Evolutionary conservation across 106 monocot genomes (phyloP).

Genomic region (Iris macrosiphon): DNA sequence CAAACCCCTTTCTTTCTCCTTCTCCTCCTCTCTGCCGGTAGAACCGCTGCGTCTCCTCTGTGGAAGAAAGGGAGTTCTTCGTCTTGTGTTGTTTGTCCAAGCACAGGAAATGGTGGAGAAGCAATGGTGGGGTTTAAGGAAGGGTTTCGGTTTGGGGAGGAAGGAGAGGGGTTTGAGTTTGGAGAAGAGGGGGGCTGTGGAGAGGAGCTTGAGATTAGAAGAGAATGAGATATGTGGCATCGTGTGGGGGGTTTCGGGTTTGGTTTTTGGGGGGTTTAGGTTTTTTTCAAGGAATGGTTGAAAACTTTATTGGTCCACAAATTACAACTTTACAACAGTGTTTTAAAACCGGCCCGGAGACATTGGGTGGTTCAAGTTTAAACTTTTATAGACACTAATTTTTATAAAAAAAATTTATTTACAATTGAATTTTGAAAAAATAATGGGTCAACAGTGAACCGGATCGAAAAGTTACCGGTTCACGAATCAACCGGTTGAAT

Average conservation of each 20-base stretch:
- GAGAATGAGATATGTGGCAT: constrained; percentile 7
- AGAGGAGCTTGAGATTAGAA: not conserved
- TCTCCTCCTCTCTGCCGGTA: constrained; percentile 15
- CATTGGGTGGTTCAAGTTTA: too few relatives aligned
- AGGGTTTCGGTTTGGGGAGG: not conserved
- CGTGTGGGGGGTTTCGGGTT: not conserved
- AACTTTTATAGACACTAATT: too few relatives aligned
- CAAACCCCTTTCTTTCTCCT: not conserved
- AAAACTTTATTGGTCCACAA: too few relatives aligned
- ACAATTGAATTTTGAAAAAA: too few relatives aligned
- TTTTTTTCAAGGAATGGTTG: too few relatives aligned
- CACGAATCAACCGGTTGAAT: too few relatives aligned
- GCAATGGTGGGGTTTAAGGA: not conserved
- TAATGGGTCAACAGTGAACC: too few relatives aligned
- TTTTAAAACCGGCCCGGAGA: too few relatives aligned
- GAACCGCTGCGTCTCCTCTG: constrained; percentile 21
- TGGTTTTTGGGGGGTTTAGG: not conserved
- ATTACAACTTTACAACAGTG: too few relatives aligned
- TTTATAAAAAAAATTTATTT: too few relatives aligned
- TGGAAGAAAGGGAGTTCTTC: not conserved
- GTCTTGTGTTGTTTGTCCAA: not conserved
- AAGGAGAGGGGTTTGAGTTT: not conserved
- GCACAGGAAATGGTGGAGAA: not conserved
- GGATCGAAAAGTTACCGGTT: too few relatives aligned
- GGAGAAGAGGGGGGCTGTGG: not conserved